phyloP scores from a whole-genome alignment of 805 yeast genomes.

The Wickerhamiella azyma region DNA sequence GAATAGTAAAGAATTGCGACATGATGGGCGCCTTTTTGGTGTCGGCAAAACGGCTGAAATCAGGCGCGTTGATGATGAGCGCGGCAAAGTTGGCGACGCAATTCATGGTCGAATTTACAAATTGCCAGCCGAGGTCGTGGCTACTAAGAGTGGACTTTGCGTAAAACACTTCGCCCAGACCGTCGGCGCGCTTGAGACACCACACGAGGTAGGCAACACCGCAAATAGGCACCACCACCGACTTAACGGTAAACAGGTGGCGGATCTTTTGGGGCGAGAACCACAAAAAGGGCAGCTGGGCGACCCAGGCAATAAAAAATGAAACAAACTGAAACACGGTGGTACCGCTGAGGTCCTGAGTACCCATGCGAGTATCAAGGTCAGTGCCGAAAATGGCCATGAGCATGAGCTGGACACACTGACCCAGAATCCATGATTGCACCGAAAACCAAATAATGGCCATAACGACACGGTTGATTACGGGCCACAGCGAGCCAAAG shows the following conservation, averaged over 20 bases:
- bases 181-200: conserved; percentile 69
- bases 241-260: conserved; percentile 72
- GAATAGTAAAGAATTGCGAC: conserved; percentile 52
- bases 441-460: conserved; percentile 81
- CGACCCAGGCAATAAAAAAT: conserved; percentile 72
- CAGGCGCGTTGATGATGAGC: conserved; percentile 78
- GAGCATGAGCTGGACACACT: conserved; percentile 67
- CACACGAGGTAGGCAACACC: conserved; percentile 74
- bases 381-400: conserved; percentile 43
- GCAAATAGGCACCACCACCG: conserved; percentile 66
- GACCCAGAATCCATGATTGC: conserved; percentile 74
- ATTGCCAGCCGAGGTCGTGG: conserved; percentile 66
- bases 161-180: conserved; percentile 59
- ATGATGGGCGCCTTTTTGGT: conserved; percentile 26
- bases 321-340: conserved; percentile 61
- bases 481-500: conserved; percentile 80
- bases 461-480: conserved; percentile 77
- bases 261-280: conserved; percentile 71
- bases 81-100: conserved; percentile 79
- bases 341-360: conserved; percentile 41
- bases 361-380: conserved; percentile 32
- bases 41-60: conserved; percentile 67
- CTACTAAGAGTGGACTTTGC: conserved; percentile 41
- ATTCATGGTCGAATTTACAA: conserved; percentile 64
- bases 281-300: conserved; percentile 67